A percentile compares a stretch with the other conserved stretches of the same genome.
These are phyloP conservation scores for Debaryomyces tyrocola DNA, from an alignment of 805 yeast genomes.

Conservation along the genomic window DNA sequence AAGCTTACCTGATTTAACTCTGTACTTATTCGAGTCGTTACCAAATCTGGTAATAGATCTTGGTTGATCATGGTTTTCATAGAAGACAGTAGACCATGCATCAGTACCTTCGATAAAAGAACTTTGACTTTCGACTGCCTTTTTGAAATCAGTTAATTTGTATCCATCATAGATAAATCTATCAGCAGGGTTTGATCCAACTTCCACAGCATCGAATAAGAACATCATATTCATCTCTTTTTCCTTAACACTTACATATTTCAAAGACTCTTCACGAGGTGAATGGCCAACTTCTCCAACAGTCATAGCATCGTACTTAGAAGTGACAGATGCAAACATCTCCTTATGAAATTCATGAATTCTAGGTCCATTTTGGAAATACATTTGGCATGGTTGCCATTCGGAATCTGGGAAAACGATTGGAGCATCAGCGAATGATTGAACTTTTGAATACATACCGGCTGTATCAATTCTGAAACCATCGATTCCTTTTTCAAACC, in stretches of 20 bases:
- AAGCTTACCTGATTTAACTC: slow-evolving; percentile 47
- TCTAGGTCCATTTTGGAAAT: slow-evolving; percentile 49
- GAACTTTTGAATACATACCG: slow-evolving; percentile 51
- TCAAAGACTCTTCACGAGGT: slow-evolving; percentile 40
- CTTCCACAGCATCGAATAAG: slow-evolving; percentile 30
- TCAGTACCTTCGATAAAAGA: slow-evolving; percentile 48
- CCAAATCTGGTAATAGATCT: slow-evolving; percentile 55
- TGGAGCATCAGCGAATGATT: slow-evolving; percentile 49
- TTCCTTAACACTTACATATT: slow-evolving; percentile 41
- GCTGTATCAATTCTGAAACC: slow-evolving; percentile 63
- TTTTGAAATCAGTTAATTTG: slow-evolving; percentile 40
- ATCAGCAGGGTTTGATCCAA: slow-evolving; percentile 38
- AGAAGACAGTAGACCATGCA: slow-evolving; percentile 56
- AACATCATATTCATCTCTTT: slow-evolving; percentile 40
- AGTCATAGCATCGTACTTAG: slow-evolving; percentile 52
- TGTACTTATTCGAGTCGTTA: slow-evolving; percentile 33
- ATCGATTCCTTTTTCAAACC: slow-evolving; percentile 58
- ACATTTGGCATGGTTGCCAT: slow-evolving; percentile 37
- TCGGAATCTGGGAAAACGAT: slow-evolving; percentile 38
- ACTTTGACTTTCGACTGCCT: slow-evolving; percentile 34
- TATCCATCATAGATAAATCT: slow-evolving; percentile 35
- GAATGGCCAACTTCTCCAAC: slow-evolving; percentile 57
- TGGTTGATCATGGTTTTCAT: slow-evolving; percentile 63
- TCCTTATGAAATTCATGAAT: slow-evolving; percentile 60
- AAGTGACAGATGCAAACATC: slow-evolving; percentile 42